phyloP scores from a whole-genome alignment of 2,329 filamentous ascomycete species.

The Intubia oerlemansii region DNA sequence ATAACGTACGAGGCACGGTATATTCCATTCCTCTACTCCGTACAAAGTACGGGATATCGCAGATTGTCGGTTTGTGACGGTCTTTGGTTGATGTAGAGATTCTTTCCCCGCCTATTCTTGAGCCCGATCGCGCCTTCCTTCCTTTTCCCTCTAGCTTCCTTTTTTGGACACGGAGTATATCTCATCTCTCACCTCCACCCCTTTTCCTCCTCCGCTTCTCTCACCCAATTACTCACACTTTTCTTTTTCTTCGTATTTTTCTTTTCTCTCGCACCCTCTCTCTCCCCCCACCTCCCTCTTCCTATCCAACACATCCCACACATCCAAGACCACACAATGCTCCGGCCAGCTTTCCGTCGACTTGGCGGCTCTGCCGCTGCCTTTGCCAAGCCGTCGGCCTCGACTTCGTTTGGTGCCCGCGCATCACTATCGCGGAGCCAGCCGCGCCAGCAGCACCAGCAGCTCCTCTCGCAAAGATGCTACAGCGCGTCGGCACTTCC shows the following conservation, averaged over 20 bases:
- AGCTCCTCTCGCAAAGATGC: slow-evolving; percentile 13
- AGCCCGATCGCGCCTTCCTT: too few species aligned
- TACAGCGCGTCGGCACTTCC: slow-evolving; percentile 39
- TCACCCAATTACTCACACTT: background rate
- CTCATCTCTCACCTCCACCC: background rate
- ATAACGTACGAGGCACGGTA: too few species aligned
- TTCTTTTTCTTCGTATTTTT: slow-evolving; percentile 4
- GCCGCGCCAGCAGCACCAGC: slow-evolving; percentile 5
- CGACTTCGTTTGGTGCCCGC: slow-evolving; percentile 2
- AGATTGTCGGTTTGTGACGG: too few species aligned
- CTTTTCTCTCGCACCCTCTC: background rate
- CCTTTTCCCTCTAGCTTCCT: too few species aligned
- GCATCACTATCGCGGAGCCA: slow-evolving; percentile 4
- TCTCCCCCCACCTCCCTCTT: too few species aligned
- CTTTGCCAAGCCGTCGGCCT: slow-evolving; percentile 6
- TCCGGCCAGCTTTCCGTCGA: slow-evolving; percentile 22
- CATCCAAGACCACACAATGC: slow-evolving; percentile 16
- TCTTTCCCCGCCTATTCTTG: too few species aligned
- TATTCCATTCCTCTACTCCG: too few species aligned
- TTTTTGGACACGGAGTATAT: too few species aligned
- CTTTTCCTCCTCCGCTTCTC: slow-evolving; percentile 3
- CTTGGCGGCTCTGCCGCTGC: slow-evolving; percentile 13
- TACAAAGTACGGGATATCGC: too few species aligned
- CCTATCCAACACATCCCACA: background rate
- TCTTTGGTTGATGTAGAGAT: too few species aligned